Base-by-base conservation (phyloP, 768 basidiomycete genomes). In the Leccinum variicolor region DNA sequence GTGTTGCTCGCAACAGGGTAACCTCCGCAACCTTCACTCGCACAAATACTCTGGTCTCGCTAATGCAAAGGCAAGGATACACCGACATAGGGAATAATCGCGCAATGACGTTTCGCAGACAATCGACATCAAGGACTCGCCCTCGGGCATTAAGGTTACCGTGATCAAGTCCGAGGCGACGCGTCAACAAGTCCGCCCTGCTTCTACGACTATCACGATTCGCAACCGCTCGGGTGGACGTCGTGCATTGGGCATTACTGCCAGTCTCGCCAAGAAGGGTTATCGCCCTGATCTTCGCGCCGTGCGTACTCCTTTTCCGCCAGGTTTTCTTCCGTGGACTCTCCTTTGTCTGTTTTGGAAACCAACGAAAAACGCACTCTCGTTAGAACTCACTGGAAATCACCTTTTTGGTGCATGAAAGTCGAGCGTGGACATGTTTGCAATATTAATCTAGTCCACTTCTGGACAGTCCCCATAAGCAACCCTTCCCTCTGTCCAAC, bases 381-480 rank as follows among this genome's bases (percentile, higher is more conserved):
- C 86, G 86, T 86, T 93, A 93, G 90, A 93, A 90, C 90, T 90
- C 87, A 80, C 89, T 83, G 87, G 87, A 90, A 68, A 73, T 64
- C 73, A 73, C 81, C 76, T 48, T 67, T 68, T 73, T 74, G 79
- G 79, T 76, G 75, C 72, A 86, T 86, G 89, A 92, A 87, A 80
- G 89, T 76, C 81, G 89, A 89, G 90, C 83, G 90, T 93, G 89
- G 90, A 93, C 86, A 90, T 76, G 89, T 89, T 82, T 93, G 90
- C 90, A 85, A 93, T 74, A 93, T 69, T 74, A 65, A 79, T 43
- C 2, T 26, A 9, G 66, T 64, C 69, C 59, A 28, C 4, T 61
- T 56, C 14, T 57, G 58, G 66, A 64, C 53, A 41, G 61, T 72
- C 66, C 43, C 64, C 61, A 59, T 60, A n/a, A 59, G 6, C 41